phyloP scores from a whole-genome alignment of 2,329 filamentous ascomycete genomes.

The Fusarium agapanthi region DNA sequence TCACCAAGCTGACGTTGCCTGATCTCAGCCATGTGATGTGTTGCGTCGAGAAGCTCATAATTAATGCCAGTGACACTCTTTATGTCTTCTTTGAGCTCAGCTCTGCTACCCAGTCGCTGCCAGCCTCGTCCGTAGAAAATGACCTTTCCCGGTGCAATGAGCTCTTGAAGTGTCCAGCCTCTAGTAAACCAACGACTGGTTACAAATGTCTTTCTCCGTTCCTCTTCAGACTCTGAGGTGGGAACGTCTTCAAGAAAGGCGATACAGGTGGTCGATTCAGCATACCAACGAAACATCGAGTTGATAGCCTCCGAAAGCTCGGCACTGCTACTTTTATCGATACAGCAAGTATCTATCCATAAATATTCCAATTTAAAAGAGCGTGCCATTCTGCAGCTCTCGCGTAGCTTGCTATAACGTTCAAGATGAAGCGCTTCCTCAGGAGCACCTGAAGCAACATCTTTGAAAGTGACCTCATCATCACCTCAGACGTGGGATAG shows the following conservation, averaged over 20 bases:
- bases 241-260: slow-evolving; percentile 39
- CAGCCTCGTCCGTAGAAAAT: slow-evolving; percentile 40
- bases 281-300: slow-evolving; percentile 48
- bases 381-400: slow-evolving; percentile 31
- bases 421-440: neutral
- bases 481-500: slow-evolving; percentile 42
- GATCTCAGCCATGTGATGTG: slow-evolving; percentile 11
- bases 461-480: slow-evolving; percentile 36
- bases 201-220: neutral
- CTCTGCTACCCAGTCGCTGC: slow-evolving; percentile 27
- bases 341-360: slow-evolving; percentile 47
- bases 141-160: slow-evolving; percentile 41
- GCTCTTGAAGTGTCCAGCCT: slow-evolving; percentile 45
- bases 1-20: slow-evolving; percentile 6
- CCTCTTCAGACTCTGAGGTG: neutral
- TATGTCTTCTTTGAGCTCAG: slow-evolving; percentile 31
- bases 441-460: slow-evolving; percentile 3
- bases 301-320: slow-evolving; percentile 46
- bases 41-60: slow-evolving; percentile 24
- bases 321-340: slow-evolving; percentile 45
- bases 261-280: slow-evolving; percentile 38
- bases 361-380: slow-evolving; percentile 35
- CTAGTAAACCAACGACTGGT: slow-evolving; percentile 40
- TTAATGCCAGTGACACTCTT: slow-evolving; percentile 30
- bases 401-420: slow-evolving; percentile 32